Evolutionary conservation across 2,329 filamentous ascomycete species (phyloP), one percentile per base, ranked within the genome.

Genomic region (Aspergillus fumigatiaffinis): DNA sequence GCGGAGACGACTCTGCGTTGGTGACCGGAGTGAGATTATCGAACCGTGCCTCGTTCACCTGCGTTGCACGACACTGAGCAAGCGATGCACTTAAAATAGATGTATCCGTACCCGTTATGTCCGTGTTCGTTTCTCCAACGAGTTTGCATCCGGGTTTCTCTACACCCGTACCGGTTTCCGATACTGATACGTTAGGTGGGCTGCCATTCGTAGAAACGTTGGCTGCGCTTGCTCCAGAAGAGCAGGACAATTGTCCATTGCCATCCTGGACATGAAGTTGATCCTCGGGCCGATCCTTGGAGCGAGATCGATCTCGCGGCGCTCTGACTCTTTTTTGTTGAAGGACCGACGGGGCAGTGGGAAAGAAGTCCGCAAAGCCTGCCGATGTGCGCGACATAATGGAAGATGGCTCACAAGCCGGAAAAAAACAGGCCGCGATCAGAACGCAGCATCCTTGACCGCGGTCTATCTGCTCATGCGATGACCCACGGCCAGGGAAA

Each of bases 301-400:
- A 79, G 73, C 82, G 86, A 71, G 85, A 83, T 71, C 84, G 80
- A 73, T 87, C 84, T 71, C 81, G 81, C 63, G 82, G 81, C 53
- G 71, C 66, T 66, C 75, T 75, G 62, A 71, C 72, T 71, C 76
- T 77, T 75, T 78, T 79, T 65, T 77, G 73, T 63, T 78, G 76
- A 55, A 82, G 74, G 63, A 85, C 86, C 68, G 85, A 84, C 66
- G 90, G 89, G 71, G 89, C 90, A 73, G 88, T 86, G 66, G 89
- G 89, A 77, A 92, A 92, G 83, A 91, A 94, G 79, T 92, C 87
- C 78, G 88, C 89, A 82, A 92, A 92, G 79, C 87, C 87, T 80
- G 88, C 87, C 76, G 84, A 82, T 74, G 87, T 85, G 81, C 89
- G 90, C 86, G 90, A 90, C 88, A 90, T 90, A 79, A 79, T 87